Evolutionary conservation across 306 rosid species (phyloP).

Genomic region (Cucurbita ficifolia): DNA sequence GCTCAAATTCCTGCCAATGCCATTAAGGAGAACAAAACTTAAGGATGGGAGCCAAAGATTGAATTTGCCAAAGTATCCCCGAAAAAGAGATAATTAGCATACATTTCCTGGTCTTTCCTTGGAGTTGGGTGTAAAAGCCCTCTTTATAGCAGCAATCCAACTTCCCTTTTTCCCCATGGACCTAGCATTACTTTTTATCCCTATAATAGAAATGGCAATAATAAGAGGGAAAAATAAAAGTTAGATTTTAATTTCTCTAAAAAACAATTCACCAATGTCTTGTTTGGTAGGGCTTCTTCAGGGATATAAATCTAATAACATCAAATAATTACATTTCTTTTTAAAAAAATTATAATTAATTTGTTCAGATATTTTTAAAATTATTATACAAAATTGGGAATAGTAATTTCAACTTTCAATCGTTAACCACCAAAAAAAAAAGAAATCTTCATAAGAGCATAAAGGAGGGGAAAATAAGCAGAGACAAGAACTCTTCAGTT

Average conservation of each 20-base stretch:
- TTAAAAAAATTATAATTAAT: not conserved
- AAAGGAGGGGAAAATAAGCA: too few relatives aligned
- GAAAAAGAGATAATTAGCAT: constrained; percentile 1
- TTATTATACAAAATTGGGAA: too few relatives aligned
- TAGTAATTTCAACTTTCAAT: too few relatives aligned
- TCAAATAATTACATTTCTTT: not conserved
- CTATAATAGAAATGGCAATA: constrained; percentile 12
- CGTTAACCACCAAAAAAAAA: not conserved
- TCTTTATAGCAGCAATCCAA: constrained; percentile 91
- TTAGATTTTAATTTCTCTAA: not conserved
- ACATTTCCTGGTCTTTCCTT: constrained; percentile 52
- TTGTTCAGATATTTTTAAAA: too few relatives aligned
- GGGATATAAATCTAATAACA: not conserved
- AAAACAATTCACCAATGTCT: too few relatives aligned
- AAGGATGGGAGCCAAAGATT: not conserved
- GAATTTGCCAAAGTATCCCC: not conserved
- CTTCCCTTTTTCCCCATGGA: constrained; percentile 91
- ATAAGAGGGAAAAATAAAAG: not conserved
- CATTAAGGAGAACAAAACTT: not conserved
- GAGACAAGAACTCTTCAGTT: too few relatives aligned
- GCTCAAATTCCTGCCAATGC: constrained; percentile 49
- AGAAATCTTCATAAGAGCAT: too few relatives aligned
- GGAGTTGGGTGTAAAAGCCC: constrained; percentile 65
- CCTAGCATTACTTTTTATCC: constrained; percentile 63
- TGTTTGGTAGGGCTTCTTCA: not conserved